Conservation (phyloP, 2,329 filamentous ascomycete species). For the Drechslerella coelobrocha region DNA sequence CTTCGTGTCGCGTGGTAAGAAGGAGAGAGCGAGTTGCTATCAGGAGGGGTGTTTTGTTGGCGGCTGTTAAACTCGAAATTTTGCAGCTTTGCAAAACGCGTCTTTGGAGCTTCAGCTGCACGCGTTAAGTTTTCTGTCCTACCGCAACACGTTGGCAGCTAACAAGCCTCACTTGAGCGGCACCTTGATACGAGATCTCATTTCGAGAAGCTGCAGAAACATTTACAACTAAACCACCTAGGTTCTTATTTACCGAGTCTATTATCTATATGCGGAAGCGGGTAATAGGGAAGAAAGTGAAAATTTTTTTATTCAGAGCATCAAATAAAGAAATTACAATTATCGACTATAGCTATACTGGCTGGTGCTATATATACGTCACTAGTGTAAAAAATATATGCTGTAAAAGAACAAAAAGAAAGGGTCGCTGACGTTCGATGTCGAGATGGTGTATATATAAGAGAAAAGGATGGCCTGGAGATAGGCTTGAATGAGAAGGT, state of each 20-base stretch:
- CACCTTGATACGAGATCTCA: no score
- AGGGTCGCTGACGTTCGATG: conserved; percentile 1
- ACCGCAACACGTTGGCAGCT: conserved; percentile 20
- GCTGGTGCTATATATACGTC: neutral
- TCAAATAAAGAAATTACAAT: neutral
- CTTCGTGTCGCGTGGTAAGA: neutral
- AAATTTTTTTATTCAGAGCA: no score
- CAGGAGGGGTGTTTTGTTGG: conserved; percentile 31
- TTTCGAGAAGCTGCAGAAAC: no score
- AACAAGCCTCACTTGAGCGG: neutral
- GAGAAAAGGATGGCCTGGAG: neutral
- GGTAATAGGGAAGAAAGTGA: neutral
- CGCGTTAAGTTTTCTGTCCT: conserved; percentile 36
- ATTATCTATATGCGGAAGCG: neutral
- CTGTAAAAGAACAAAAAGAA: neutral
- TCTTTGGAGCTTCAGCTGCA: conserved; percentile 7
- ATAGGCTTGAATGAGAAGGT: neutral
- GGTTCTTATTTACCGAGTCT: no score
- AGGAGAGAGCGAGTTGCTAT: conserved; percentile 10
- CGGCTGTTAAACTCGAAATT: conserved; percentile 30
- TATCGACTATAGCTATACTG: neutral
- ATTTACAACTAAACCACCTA: neutral
- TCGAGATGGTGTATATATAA: neutral
- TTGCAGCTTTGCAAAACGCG: conserved; percentile 38
- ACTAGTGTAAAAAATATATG: conserved; percentile 2